Percentiles rank a stretch among this genome's conserved stretches.
phyloP scores from a whole-genome alignment of 2,329 filamentous ascomycete species.

The Fusarium vanettenii region DNA sequence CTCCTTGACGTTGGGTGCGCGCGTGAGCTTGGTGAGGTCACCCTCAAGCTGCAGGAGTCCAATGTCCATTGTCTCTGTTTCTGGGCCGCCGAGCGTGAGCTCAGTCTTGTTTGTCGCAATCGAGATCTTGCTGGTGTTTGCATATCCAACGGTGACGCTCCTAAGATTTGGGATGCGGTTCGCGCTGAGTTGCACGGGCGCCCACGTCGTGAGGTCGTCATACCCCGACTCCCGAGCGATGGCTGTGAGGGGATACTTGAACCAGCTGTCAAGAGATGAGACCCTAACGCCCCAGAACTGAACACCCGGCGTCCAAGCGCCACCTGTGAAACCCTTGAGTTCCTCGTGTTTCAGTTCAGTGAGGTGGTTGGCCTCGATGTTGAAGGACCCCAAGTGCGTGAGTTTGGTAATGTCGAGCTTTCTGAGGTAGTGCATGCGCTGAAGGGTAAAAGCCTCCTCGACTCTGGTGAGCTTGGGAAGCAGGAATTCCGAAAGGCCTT shows the following conservation, averaged over 20 bases:
- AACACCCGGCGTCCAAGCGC: conserved; percentile 1
- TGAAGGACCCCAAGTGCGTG: conserved; percentile 6
- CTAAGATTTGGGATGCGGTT: conserved; percentile 17
- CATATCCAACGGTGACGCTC: conserved; percentile 23
- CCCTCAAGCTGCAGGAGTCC: conserved; percentile 6
- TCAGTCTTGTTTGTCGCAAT: conserved; percentile 1
- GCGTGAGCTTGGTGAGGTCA: conserved; percentile 6
- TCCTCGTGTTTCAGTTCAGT: conserved; percentile 17
- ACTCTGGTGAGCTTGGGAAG: conserved; percentile 23
- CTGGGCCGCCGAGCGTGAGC: conserved; percentile 15
- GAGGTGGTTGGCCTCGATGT: conserved; percentile 19
- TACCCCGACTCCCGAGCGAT: background rate
- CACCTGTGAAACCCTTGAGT: conserved; percentile 20
- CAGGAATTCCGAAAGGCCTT: conserved; percentile 21
- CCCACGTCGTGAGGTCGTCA: background rate
- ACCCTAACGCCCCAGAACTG: conserved; percentile 4
- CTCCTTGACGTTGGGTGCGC: conserved; percentile 10
- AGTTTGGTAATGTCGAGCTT: conserved; percentile 28
- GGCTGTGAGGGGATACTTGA: conserved; percentile 24
- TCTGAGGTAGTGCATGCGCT: conserved; percentile 18
- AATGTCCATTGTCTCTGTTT: conserved; percentile 14
- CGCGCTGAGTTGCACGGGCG: background rate
- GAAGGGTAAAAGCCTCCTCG: conserved; percentile 7
- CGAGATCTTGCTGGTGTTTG: conserved; percentile 4
- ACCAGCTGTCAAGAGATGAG: conserved; percentile 30